Evolutionary conservation across 2,329 filamentous ascomycete genomes (phyloP), one percentile per base, ranked within the genome.

Genomic region (Cladorrhinum sp.): DNA sequence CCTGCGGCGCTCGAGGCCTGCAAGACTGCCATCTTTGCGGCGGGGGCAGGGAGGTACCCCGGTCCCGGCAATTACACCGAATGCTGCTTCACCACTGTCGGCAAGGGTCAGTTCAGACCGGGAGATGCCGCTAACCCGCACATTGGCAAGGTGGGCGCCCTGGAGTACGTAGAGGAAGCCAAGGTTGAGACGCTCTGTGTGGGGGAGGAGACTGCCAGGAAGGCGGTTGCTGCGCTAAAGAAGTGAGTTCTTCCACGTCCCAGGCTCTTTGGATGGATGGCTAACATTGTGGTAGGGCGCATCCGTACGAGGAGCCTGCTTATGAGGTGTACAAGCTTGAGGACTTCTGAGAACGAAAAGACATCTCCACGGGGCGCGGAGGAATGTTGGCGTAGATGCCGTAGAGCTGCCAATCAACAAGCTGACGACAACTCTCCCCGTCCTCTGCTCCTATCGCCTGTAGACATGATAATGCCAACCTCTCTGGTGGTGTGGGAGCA

Each of bases 41-140:
- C 82, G 16, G 83, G 83, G n/a, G 83, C 82, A 2, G 83, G 84
- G 24, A 73, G 77, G 10, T 82, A 81, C 59, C 79, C 81, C 0
- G 75, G 75, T 0, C 68, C 75, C 0, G 80, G 80, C n/a, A 78
- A 78, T 66, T 86, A 86, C 68, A 82, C 80, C 23, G 81, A 86
- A 66, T 81, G 77, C 69, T 80, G 79, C 71, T 86, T 77, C 76
- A 74, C 75, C 2, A 72, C 75, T 0, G 64, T 73, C 3, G 88
- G 88, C 3, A 84, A 76, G 0, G 86, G 86, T 0, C 87, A 90
- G 68, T 91, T 90, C 72, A 81, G 84, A 0, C 87, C 87, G 0
- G 85, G 84, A 0, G 78, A 79, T 58, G 71, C 76, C 0, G 86
- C 88, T 1, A 86, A 86, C 53, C 88, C 88, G 2, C 75, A 85